phyloP scores from a whole-genome alignment of 2,329 filamentous ascomycete species.

The Didymella glomerata region DNA sequence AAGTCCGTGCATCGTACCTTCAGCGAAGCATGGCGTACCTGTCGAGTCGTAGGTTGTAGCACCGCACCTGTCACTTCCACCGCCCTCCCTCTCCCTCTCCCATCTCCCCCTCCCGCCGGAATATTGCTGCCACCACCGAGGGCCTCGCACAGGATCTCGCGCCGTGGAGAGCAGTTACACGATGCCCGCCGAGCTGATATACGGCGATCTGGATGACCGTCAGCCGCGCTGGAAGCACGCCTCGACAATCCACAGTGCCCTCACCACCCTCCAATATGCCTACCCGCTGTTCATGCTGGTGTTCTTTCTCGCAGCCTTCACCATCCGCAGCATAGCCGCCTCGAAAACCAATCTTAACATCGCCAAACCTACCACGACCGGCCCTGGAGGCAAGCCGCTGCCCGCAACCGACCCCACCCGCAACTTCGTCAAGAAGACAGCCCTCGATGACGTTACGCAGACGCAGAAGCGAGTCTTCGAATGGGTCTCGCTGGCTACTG shows the following conservation, averaged over 20 bases:
- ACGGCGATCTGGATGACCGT: slow-evolving; percentile 26
- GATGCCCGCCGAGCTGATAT: slow-evolving; percentile 32
- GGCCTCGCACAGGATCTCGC: slow-evolving; percentile 19
- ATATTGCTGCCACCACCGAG: slow-evolving; percentile 19
- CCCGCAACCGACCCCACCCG: slow-evolving; percentile 66
- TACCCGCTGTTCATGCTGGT: slow-evolving; percentile 71
- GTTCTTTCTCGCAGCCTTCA: slow-evolving; percentile 70
- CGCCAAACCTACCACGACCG: slow-evolving; percentile 63
- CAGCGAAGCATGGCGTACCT: slow-evolving; percentile 17
- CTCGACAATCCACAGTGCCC: slow-evolving; percentile 26
- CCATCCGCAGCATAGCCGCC: slow-evolving; percentile 66
- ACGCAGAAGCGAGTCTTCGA: slow-evolving; percentile 76
- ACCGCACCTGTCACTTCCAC: slow-evolving; percentile 11
- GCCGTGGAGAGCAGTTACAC: slow-evolving; percentile 24
- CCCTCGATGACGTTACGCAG: slow-evolving; percentile 67
- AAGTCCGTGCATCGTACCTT: slow-evolving; percentile 15
- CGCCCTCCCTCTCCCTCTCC: slow-evolving; percentile 12
- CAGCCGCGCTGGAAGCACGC: slow-evolving; percentile 32
- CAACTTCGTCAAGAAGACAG: slow-evolving; percentile 56
- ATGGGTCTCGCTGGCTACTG: slow-evolving; percentile 74
- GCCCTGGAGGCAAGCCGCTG: slow-evolving; percentile 89
- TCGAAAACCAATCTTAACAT: slow-evolving; percentile 56
- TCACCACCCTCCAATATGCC: slow-evolving; percentile 60
- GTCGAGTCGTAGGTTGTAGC: slow-evolving; percentile 16
- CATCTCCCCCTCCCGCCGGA: not conserved